These are phyloP conservation scores for Lepiota brunneoincarnata DNA, from an alignment of 768 basidiomycete species.

Conservation along the genomic window DNA sequence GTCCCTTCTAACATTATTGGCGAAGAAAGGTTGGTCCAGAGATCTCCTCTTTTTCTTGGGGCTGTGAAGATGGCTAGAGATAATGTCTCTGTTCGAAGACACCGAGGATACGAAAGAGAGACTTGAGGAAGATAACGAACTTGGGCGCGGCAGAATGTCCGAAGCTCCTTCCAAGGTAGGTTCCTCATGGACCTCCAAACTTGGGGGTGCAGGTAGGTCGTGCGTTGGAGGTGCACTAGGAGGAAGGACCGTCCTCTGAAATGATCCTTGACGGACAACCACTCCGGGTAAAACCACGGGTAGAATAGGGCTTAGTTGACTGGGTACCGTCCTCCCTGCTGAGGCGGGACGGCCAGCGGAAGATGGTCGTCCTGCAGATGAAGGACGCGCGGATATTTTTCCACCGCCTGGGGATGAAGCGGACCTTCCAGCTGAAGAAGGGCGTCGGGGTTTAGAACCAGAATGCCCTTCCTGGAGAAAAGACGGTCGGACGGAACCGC, in stretches of 20 bases:
- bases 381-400: constrained; percentile 4
- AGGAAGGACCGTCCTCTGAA: constrained; percentile 39
- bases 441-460: constrained; percentile 1
- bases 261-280: constrained; percentile 41
- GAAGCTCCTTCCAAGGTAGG: constrained; percentile 14
- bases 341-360: constrained; percentile 13
- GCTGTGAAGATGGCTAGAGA: constrained; percentile 24
- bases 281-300: constrained; percentile 26
- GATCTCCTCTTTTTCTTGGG: constrained; percentile 24
- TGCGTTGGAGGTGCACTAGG: constrained; percentile 49
- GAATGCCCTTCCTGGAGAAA: constrained; percentile 28
- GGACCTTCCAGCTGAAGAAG: constrained; percentile 8
- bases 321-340: constrained; percentile 3
- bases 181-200: constrained; percentile 11
- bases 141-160: constrained; percentile 12
- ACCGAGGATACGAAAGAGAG: constrained; percentile 43
- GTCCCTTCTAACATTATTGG: constrained; percentile 18
- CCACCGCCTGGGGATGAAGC: constrained; percentile 5
- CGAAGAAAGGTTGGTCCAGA: constrained; percentile 22
- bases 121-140: constrained; percentile 34
- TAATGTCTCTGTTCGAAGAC: constrained; percentile 26
- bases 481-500: constrained; percentile 26
- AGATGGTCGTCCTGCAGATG: constrained; percentile 7
- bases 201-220: constrained; percentile 47
- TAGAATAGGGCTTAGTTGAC: not conserved